Conservation (phyloP, 805 yeast species). For the baker's yeast (Saccharomyces cerevisiae) region DNA sequence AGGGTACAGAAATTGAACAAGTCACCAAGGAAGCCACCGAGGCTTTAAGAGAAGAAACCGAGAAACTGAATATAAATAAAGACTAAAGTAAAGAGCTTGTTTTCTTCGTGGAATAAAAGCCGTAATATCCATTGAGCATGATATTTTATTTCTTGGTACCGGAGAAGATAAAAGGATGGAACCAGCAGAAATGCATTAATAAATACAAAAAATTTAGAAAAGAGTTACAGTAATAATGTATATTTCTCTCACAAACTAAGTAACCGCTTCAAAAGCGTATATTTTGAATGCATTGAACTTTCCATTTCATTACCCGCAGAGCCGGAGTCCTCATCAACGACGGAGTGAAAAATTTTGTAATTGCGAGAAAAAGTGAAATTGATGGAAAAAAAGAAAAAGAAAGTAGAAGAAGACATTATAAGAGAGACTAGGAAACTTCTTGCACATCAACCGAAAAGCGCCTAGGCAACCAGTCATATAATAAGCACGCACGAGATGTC, state of each 20-base stretch:
- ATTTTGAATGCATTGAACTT: background rate
- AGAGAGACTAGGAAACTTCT: background rate
- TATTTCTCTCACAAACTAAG: background rate
- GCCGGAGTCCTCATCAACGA: background rate
- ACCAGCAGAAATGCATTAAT: background rate
- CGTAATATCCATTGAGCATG: background rate
- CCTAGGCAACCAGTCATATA: background rate
- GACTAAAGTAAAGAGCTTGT: conserved; percentile 19
- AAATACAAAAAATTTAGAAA: background rate
- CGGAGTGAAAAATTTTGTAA: background rate
- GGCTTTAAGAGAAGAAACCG: conserved; percentile 28
- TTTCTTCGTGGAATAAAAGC: background rate
- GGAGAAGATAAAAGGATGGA: background rate
- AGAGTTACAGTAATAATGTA: background rate
- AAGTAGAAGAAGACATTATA: background rate
- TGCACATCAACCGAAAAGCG: background rate
- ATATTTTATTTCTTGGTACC: background rate
- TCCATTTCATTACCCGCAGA: background rate
- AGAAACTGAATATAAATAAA: conserved; percentile 13
- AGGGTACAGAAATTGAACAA: conserved; percentile 45
- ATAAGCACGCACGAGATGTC: conserved; percentile 10
- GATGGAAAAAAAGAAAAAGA: background rate
- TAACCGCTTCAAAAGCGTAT: background rate
- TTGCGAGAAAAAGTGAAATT: background rate
- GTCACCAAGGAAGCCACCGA: conserved; percentile 42